Base-by-base conservation (phyloP, 108 stramenopile species). In the Fragilariopsis cylindrus region DNA sequence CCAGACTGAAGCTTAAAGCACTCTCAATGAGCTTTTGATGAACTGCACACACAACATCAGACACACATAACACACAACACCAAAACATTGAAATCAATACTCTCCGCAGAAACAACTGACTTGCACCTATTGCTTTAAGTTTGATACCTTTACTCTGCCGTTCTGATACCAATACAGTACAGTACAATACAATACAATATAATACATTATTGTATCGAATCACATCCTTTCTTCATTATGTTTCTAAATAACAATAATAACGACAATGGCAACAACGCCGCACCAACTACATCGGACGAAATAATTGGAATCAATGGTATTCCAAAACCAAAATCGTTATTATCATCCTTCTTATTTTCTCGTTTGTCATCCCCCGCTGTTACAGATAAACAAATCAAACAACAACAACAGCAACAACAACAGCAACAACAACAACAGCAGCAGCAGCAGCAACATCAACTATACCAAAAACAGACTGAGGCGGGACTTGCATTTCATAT, bases 261-360 rank as follows among this genome's bases (percentile, higher is more conserved):
- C 12, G 15, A n/a, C 52, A 53, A 12, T 15, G 15, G 12, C 52
- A 53, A 12, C 15, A n/a, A 53, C 52, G 12, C 52, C 52, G 12
- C 52, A 53, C 52, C 12, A 53, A 53, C 12, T 15, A 53, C 50
- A 9, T 9, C 13, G 50, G 9, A 9, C 12, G 50, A 52, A 13
- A 52, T 52, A 52, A 52, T 52, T 0, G 50, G 50, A 13, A 16
- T 9, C 16, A 18, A 18, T 8, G 21, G 21, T 16, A 60, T 60
- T 60, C 58, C 58, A 18, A 16, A 30, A 18, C 58, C 58, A 30
- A 60, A 16, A 60, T 60, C 58, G 8, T 18, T 60, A 30, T 60
- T 60, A 9, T 60, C 58, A 8, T 60, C 58, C n/a, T 60, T 60
- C 21, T 30, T 60, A 9, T 60, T 30, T 18, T 16, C 58, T 21